Conservation (phyloP, 202 grass and related monocot genomes). For the Setaria italica region DNA sequence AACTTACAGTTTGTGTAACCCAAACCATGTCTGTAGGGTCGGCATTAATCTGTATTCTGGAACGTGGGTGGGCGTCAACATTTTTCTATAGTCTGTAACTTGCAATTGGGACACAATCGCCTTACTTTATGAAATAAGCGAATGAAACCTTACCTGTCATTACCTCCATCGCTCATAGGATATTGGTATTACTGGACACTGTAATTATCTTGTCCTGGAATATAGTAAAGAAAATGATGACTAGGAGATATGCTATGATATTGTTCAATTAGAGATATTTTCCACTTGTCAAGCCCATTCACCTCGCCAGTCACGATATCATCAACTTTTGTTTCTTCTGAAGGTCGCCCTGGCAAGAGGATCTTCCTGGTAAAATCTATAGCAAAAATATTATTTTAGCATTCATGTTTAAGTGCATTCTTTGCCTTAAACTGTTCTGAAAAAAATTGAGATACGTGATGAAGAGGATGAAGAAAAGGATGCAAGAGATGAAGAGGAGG, state of each 20-base stretch:
- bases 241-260: background rate
- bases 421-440: background rate
- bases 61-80: too few species aligned
- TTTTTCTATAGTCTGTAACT: too few species aligned
- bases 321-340: constrained; percentile 66
- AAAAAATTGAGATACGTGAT: too few species aligned
- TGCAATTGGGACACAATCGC: background rate
- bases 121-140: constrained; percentile 6
- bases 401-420: background rate
- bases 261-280: background rate
- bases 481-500: too few species aligned
- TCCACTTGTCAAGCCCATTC: constrained; percentile 26
- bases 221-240: constrained; percentile 5
- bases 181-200: constrained; percentile 70
- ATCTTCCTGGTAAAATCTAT: constrained; percentile 88
- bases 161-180: constrained; percentile 89
- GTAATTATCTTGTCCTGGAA: constrained; percentile 72
- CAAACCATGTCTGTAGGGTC: too few species aligned
- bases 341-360: constrained; percentile 66
- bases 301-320: constrained; percentile 97
- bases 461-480: too few species aligned
- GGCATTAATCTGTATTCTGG: too few species aligned
- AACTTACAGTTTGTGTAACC: too few species aligned
- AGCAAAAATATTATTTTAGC: constrained; percentile 18
- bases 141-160: constrained; percentile 70